Evolutionary conservation across 805 yeast species (phyloP).

Genomic region (Teunomyces atbi): DNA sequence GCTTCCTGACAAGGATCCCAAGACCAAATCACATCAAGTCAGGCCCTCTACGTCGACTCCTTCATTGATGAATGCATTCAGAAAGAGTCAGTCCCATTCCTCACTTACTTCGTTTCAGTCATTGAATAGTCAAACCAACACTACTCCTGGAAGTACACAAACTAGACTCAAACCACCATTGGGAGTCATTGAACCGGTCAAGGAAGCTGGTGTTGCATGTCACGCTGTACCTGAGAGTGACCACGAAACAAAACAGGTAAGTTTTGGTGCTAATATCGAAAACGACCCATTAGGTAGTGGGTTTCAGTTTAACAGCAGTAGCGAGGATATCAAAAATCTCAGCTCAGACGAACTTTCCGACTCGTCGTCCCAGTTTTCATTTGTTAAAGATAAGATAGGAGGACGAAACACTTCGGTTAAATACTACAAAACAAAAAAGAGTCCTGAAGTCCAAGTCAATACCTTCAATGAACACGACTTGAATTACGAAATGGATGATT

Average conservation of each 20-base stretch:
- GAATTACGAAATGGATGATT: conserved; percentile 15
- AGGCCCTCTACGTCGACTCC: conserved; percentile 3
- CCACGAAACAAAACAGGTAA: conserved; percentile 12
- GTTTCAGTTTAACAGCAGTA: not conserved
- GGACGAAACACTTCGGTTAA: conserved; percentile 54
- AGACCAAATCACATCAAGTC: not conserved
- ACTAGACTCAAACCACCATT: conserved; percentile 7
- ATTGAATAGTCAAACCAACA: conserved; percentile 1
- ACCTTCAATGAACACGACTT: conserved; percentile 28
- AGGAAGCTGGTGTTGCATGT: conserved; percentile 1
- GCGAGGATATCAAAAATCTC: not conserved
- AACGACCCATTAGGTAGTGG: not conserved
- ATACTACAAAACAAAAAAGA: conserved; percentile 45
- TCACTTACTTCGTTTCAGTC: conserved; percentile 7
- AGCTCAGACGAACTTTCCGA: conserved; percentile 8
- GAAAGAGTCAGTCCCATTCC: conserved; percentile 6
- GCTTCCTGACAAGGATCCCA: not conserved
- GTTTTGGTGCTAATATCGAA: conserved; percentile 6
- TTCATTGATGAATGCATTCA: not conserved
- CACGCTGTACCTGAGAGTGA: conserved; percentile 8
- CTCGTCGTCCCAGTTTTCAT: conserved; percentile 47
- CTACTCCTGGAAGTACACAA: not conserved
- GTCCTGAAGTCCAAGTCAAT: conserved; percentile 13
- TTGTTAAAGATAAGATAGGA: conserved; percentile 43
- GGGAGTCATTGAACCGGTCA: not conserved